Evolutionary conservation across 495 filamentous ascomycete species (phyloP).

Genomic region (Diplogelasinospora grovesii): DNA sequence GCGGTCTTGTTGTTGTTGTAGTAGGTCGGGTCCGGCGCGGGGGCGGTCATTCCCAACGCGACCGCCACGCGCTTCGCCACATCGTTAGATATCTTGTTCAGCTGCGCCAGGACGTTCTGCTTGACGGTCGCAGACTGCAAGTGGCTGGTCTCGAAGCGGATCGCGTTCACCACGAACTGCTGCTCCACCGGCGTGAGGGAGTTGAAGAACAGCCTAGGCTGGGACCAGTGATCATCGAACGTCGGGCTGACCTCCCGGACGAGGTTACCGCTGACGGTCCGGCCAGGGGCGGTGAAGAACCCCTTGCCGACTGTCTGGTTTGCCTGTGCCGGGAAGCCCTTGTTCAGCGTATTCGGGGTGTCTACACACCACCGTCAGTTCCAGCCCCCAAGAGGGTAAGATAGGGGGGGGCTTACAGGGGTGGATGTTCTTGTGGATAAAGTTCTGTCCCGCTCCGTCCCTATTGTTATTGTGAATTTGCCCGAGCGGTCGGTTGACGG

Average conservation of each 20-base stretch:
- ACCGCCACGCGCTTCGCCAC: slow-evolving; percentile 59
- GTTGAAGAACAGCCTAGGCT: slow-evolving; percentile 72
- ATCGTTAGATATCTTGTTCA: slow-evolving; percentile 66
- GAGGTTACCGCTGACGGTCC: slow-evolving; percentile 46
- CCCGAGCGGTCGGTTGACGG: slow-evolving; percentile 60
- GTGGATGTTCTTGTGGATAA: slow-evolving; percentile 48
- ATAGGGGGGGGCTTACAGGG: slow-evolving; percentile 25
- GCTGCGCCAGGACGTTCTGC: slow-evolving; percentile 58
- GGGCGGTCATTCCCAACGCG: slow-evolving; percentile 53
- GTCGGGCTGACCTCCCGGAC: slow-evolving; percentile 54
- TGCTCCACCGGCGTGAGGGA: slow-evolving; percentile 62
- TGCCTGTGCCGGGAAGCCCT: slow-evolving; percentile 58
- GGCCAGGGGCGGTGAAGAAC: slow-evolving; percentile 65
- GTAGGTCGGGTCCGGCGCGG: slow-evolving; percentile 53
- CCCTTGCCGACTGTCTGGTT: slow-evolving; percentile 63
- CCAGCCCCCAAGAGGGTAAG: not conserved
- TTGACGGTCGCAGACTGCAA: slow-evolving; percentile 50
- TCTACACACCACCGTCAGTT: slow-evolving; percentile 28
- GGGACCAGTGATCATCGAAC: slow-evolving; percentile 71
- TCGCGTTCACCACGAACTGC: slow-evolving; percentile 71
- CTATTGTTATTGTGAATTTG: slow-evolving; percentile 71
- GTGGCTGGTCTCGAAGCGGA: slow-evolving; percentile 66
- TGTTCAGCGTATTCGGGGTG: slow-evolving; percentile 61
- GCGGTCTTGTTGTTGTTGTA: slow-evolving; percentile 66
- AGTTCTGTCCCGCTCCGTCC: slow-evolving; percentile 50